Evolutionary conservation across 1,284 basidiomycete species (phyloP), one percentile per base, ranked within the genome.

Genomic region (Microbotryum scabiosae): DNA sequence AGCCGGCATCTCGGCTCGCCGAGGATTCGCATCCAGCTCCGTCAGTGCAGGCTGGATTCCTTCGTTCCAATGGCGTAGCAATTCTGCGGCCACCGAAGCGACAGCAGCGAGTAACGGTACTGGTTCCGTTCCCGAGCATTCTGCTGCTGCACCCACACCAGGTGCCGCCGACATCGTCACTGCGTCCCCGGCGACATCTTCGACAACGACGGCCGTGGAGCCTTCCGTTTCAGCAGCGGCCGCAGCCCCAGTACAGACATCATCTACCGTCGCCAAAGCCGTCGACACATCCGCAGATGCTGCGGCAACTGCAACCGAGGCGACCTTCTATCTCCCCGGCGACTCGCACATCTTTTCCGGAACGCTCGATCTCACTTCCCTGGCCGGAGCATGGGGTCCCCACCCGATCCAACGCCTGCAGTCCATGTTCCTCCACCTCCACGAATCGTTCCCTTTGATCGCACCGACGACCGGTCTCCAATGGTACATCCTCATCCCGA

Each of bases 401-500:
- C 67, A 68, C 56, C 67, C 67, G 14, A 68, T 68, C 57, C 61
- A 66, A 60, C 62, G 67, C 50, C 60, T 68, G 46, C 65, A 68
- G 41, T 64, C 64, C 44, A 58, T 68, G 54, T 66, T 68, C 57
- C 60, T 68, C 32, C 61, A 68, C 52, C 56, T 66, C 6, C 67
- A 68, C 62, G 67, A 68, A 48, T 60, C 57, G 16, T 64, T 68
- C 52, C 67, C 67, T 2, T 36, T 68, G 55, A 36, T 61, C 55
- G 14, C 51, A 12, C 51, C 51, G 6, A 60, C 57, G 3, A 36
- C 52, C 28, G 73, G 74, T n/a, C 62, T 75, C 5, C 72, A 73
- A 8, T 76, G 75, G 75, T 75, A 72, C 71, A 67, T 72, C 36
- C 71, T 74, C 36, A 90, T 97, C 75, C 77, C 90, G 41, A 77